phyloP scores from a whole-genome alignment of 805 yeast genomes.

The Ogataea nakhonphanomensis region DNA sequence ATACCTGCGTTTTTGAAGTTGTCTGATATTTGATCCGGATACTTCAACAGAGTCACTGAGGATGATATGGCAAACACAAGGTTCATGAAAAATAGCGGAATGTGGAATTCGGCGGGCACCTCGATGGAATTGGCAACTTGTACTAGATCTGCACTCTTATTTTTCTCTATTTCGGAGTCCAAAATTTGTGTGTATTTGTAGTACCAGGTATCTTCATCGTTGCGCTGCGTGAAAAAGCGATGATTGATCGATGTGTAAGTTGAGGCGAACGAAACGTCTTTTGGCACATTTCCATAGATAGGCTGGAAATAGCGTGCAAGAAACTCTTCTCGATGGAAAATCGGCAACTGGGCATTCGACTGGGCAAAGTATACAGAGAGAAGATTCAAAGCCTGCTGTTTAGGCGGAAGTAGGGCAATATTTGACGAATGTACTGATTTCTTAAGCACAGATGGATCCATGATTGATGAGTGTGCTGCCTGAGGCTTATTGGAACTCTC shows the following conservation, averaged over 20 bases:
- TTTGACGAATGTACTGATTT: slow-evolving; percentile 21
- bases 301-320: slow-evolving; percentile 67
- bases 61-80: slow-evolving; percentile 79
- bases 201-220: slow-evolving; percentile 45
- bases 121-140: slow-evolving; percentile 36
- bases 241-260: slow-evolving; percentile 47
- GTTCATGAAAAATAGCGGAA: slow-evolving; percentile 66
- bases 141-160: slow-evolving; percentile 29
- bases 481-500: slow-evolving; percentile 10
- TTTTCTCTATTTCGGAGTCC: slow-evolving; percentile 24
- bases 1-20: slow-evolving; percentile 68
- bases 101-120: slow-evolving; percentile 47
- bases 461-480: slow-evolving; percentile 16
- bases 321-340: slow-evolving; percentile 78
- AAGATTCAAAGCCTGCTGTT: slow-evolving; percentile 63
- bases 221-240: slow-evolving; percentile 24
- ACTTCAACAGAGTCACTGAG: slow-evolving; percentile 65
- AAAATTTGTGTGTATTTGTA: slow-evolving; percentile 37
- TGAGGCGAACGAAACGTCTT: slow-evolving; percentile 54
- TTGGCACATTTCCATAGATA: slow-evolving; percentile 66
- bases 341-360: slow-evolving; percentile 79
- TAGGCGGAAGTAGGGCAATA: slow-evolving; percentile 63
- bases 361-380: slow-evolving; percentile 68
- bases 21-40: slow-evolving; percentile 62
- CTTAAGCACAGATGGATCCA: slow-evolving; percentile 30